Evolutionary conservation across 176 grass and related monocot genomes (phyloP).

Genomic region (Paspalum notatum): DNA sequence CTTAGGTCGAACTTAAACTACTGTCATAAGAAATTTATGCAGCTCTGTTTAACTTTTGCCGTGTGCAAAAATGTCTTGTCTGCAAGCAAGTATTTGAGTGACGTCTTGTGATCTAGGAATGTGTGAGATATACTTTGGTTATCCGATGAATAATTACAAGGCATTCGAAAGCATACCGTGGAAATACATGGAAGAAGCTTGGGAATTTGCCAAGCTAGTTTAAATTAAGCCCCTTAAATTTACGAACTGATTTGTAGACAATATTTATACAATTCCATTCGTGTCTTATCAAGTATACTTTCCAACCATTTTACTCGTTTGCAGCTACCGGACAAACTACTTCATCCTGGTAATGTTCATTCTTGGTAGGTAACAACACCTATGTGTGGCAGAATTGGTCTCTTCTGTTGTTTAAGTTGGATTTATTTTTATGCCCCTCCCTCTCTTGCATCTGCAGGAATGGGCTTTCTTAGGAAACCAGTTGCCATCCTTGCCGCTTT

Average conservation of each 20-base stretch:
- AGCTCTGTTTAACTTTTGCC: background rate
- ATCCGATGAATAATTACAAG: background rate
- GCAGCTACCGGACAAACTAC: constrained; percentile 86
- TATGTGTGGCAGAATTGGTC: constrained; percentile 33
- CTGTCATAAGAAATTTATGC: background rate
- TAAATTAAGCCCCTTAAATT: background rate
- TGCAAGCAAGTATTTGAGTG: background rate
- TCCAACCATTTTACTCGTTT: background rate
- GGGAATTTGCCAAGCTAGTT: background rate
- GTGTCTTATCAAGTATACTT: constrained; percentile 32
- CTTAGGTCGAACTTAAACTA: background rate
- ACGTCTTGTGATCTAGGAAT: background rate
- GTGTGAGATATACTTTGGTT: background rate
- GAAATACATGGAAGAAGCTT: background rate
- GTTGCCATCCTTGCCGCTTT: constrained; percentile 63
- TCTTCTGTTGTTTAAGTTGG: background rate
- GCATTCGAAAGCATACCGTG: background rate
- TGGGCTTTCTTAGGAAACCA: constrained; percentile 67
- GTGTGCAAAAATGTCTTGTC: background rate
- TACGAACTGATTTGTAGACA: constrained; percentile 4
- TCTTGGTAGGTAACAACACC: constrained; percentile 48
- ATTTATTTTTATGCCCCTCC: background rate
- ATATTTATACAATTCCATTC: constrained; percentile 25
- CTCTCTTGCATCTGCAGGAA: constrained; percentile 42
- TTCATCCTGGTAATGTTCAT: constrained; percentile 62